A percentile compares a stretch with the other conserved stretches of the same genome.
phyloP scores from a whole-genome alignment of 179 eudicot species.

The Carnegiea gigantea region DNA sequence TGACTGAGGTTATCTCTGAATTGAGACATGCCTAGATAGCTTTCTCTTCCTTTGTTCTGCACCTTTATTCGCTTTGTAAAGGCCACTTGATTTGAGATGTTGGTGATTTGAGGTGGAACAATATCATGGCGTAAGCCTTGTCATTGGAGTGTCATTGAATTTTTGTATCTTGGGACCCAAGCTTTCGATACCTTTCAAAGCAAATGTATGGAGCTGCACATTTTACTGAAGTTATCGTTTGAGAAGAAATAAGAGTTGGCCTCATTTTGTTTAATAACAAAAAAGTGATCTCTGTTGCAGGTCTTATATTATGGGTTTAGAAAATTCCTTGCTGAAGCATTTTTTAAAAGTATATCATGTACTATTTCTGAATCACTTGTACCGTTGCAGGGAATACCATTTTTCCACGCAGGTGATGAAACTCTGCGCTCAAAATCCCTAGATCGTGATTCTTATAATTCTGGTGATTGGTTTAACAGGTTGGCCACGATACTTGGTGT shows the following conservation, averaged over 20 bases:
- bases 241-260: neutral
- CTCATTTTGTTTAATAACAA: neutral
- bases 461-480: slow-evolving; percentile 99
- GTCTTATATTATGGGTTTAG: neutral
- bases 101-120: no score
- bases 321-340: neutral
- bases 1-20: neutral
- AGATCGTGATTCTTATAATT: slow-evolving; percentile 98
- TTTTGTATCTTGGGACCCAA: no score
- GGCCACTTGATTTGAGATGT: no score
- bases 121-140: no score
- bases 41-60: neutral
- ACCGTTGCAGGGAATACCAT: slow-evolving; percentile 75
- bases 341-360: neutral
- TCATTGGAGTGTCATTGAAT: no score
- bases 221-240: neutral
- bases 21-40: neutral
- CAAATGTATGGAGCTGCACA: neutral
- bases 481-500: slow-evolving; percentile 15
- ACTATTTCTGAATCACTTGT: neutral
- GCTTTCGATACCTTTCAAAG: neutral
- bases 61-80: no score
- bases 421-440: slow-evolving; percentile 94
- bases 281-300: neutral
- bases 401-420: slow-evolving; percentile 98